These are phyloP conservation scores for Phytopythium delawarense DNA, from an alignment of 352 stramenopile species.

Conservation along the genomic window DNA sequence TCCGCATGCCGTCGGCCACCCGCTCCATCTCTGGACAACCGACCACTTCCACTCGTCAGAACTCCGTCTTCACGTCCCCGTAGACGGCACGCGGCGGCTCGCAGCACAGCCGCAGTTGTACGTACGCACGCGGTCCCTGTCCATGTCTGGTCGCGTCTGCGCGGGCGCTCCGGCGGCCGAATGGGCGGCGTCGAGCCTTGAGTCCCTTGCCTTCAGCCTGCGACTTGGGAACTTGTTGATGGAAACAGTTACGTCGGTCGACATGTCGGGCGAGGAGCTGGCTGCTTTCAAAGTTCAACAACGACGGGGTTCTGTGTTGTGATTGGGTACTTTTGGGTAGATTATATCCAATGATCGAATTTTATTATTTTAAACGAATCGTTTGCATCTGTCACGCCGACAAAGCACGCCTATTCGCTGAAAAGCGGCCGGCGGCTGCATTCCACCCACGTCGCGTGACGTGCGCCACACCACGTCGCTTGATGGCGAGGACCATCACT, in stretches of 20 bases:
- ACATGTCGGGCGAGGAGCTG: not conserved
- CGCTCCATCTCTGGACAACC: not conserved
- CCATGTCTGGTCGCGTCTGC: not conserved
- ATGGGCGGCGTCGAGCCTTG: not conserved
- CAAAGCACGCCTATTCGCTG: not conserved
- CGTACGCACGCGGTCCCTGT: slow-evolving; percentile 1
- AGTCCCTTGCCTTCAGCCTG: not conserved
- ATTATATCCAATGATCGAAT: slow-evolving; percentile 1
- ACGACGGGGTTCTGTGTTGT: not conserved
- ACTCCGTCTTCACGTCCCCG: not conserved
- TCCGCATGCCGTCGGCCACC: slow-evolving; percentile 8
- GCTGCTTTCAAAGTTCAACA: slow-evolving; percentile 6
- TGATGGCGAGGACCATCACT: slow-evolving; percentile 11
- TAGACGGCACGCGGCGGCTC: not conserved
- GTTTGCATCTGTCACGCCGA: not conserved
- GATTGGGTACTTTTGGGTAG: not conserved
- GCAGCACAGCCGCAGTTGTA: not conserved
- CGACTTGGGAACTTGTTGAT: slow-evolving; percentile 5
- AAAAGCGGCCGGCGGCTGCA: not conserved
- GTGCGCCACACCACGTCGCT: slow-evolving; percentile 8
- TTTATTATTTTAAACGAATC: not conserved
- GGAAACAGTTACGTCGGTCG: slow-evolving; percentile 3
- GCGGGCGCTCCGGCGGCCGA: not conserved
- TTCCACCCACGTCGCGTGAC: slow-evolving; percentile 1
- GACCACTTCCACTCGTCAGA: not conserved